Percentiles rank a stretch among this genome's conserved stretches.
Conservation (phyloP, 345 rosid species). For the Gossypioides kirkii region DNA sequence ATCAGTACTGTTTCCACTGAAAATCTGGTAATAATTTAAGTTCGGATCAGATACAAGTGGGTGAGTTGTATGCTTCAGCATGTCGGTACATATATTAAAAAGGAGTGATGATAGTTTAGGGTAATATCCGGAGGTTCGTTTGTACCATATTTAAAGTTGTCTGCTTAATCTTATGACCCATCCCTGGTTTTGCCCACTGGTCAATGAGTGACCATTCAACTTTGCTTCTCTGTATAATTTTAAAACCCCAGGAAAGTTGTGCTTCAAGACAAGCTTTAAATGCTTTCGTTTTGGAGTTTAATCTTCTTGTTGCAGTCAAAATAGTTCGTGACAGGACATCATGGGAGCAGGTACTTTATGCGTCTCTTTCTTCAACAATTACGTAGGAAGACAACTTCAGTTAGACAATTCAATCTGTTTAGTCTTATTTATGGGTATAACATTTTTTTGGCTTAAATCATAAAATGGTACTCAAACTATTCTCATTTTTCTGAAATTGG, state of each 20-base stretch:
- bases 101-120: too few relatives aligned
- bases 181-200: neutral
- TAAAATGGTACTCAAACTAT: too few relatives aligned
- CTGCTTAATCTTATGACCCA: neutral
- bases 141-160: neutral
- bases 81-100: too few relatives aligned
- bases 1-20: too few relatives aligned
- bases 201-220: neutral
- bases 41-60: too few relatives aligned
- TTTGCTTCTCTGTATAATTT: neutral
- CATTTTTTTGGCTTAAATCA: too few relatives aligned
- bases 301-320: too few relatives aligned
- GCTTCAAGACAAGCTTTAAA: neutral
- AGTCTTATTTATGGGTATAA: too few relatives aligned
- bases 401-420: neutral
- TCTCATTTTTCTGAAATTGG: too few relatives aligned
- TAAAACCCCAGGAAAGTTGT: neutral
- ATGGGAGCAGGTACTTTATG: neutral
- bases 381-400: neutral
- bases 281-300: neutral
- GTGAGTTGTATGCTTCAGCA: too few relatives aligned
- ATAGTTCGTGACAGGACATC: neutral
- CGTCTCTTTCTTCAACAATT: neutral
- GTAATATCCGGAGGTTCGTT: too few relatives aligned
- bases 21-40: neutral